These are phyloP conservation scores for Candida dajiaensis DNA, from an alignment of 805 yeast species.

Conservation along the genomic window DNA sequence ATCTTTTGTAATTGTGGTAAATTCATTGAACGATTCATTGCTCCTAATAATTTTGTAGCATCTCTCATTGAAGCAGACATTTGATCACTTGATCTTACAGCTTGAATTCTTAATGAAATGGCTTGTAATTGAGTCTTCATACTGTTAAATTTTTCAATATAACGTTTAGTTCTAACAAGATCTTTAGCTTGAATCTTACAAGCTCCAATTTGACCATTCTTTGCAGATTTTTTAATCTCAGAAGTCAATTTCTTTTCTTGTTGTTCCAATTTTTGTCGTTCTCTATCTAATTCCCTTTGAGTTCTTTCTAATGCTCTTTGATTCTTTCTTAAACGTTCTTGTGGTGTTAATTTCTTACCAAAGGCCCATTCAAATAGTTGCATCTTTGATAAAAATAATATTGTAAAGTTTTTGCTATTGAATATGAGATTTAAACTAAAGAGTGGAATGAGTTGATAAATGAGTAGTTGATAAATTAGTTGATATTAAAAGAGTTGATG, in stretches of 20 bases:
- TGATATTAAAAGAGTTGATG: too few relatives aligned
- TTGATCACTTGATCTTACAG: slow-evolving; percentile 89
- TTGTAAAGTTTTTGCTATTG: too few relatives aligned
- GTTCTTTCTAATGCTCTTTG: slow-evolving; percentile 94
- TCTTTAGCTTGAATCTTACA: slow-evolving; percentile 96
- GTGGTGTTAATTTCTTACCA: slow-evolving; percentile 91
- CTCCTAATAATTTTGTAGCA: slow-evolving; percentile 77
- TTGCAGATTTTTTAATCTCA: slow-evolving; percentile 90
- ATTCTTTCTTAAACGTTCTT: slow-evolving; percentile 89
- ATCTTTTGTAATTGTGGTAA: slow-evolving; percentile 82
- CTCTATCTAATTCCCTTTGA: slow-evolving; percentile 88
- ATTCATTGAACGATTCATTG: slow-evolving; percentile 89
- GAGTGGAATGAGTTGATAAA: too few relatives aligned
- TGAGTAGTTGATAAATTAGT: too few relatives aligned
- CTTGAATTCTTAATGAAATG: slow-evolving; percentile 80
- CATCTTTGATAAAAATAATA: too few relatives aligned
- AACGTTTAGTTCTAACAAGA: slow-evolving; percentile 75
- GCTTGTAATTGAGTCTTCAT: slow-evolving; percentile 97
- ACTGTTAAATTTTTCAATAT: slow-evolving; percentile 78
- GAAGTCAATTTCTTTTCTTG: slow-evolving; percentile 85
- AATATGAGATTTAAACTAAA: too few relatives aligned
- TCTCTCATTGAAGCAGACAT: slow-evolving; percentile 94
- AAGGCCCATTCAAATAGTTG: slow-evolving; percentile 88
- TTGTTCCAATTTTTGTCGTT: slow-evolving; percentile 74
- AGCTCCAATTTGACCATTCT: slow-evolving; percentile 80